A percentile compares a stretch with the other conserved stretches of the same genome.
Evolutionary conservation across 1,284 basidiomycete genomes (phyloP).

Genomic region (Volvariella surrecta): DNA sequence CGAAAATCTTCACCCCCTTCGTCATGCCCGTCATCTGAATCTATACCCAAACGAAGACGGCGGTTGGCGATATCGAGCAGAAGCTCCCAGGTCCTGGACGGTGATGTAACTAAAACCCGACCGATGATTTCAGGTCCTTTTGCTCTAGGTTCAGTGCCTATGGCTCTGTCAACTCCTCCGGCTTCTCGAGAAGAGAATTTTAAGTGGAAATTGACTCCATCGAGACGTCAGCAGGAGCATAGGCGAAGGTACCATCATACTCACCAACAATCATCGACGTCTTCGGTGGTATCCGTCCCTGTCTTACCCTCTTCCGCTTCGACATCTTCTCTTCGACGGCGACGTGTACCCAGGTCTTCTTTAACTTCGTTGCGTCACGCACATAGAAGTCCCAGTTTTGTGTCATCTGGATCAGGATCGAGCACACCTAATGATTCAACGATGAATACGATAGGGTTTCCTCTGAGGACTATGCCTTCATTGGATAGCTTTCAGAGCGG

Average conservation of each 20-base stretch:
- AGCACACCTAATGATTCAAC: not conserved
- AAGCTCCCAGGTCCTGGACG: too few relatives aligned
- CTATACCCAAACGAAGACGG: not conserved
- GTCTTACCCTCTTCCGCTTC: not conserved
- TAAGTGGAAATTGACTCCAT: not conserved
- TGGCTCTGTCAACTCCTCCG: conserved; percentile 5
- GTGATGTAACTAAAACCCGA: conserved; percentile 11
- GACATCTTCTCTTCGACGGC: not conserved
- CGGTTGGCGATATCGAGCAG: too few relatives aligned
- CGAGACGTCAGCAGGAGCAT: not conserved
- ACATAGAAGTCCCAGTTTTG: not conserved
- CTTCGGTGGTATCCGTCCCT: not conserved
- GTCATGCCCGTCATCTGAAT: conserved; percentile 7
- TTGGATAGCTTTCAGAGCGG: conserved; percentile 35
- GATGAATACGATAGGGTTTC: conserved; percentile 1
- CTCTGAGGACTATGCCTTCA: conserved; percentile 28
- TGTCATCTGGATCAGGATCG: conserved; percentile 2
- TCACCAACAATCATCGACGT: not conserved
- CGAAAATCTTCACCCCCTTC: conserved; percentile 13
- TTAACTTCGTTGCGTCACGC: too few relatives aligned
- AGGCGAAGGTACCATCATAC: not conserved
- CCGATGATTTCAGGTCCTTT: conserved; percentile 34
- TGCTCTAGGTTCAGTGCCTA: conserved; percentile 23
- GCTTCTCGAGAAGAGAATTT: conserved; percentile 2
- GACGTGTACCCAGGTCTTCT: not conserved